Percentiles rank a stretch among this genome's conserved stretches.
phyloP scores from a whole-genome alignment of 345 rosid genomes.

The Acer campestre region DNA sequence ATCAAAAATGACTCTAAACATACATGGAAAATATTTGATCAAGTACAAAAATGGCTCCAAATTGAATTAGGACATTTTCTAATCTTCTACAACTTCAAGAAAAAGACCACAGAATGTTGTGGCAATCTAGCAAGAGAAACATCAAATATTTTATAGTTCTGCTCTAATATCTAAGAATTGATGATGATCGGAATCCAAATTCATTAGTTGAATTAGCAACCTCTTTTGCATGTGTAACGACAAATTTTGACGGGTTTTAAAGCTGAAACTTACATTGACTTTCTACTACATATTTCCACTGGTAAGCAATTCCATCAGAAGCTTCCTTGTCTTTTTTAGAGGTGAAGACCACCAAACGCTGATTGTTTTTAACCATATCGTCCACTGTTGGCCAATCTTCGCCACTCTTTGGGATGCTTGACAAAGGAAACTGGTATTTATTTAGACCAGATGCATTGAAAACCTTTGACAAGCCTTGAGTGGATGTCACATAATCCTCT shows the following conservation, averaged over 20 bases:
- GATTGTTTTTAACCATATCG: conserved; percentile 81
- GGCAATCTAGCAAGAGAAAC: background rate
- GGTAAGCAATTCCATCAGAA: conserved; percentile 84
- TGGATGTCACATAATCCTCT: conserved; percentile 87
- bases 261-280: conserved; percentile 61
- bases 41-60: background rate
- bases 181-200: background rate
- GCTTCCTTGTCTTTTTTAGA: conserved; percentile 77
- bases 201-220: conserved; percentile 1
- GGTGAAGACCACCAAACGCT: conserved; percentile 85
- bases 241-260: background rate
- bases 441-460: conserved; percentile 77
- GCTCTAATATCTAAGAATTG: background rate
- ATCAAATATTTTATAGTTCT: no score
- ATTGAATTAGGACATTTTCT: background rate
- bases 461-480: conserved; percentile 76
- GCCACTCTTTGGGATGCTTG: conserved; percentile 84
- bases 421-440: conserved; percentile 65
- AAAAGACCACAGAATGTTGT: background rate
- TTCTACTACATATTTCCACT: conserved; percentile 91
- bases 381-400: conserved; percentile 90
- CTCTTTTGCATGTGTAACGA: background rate
- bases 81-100: background rate
- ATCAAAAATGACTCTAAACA: background rate
- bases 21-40: background rate